Conservation (phyloP, 345 rosid species). For the Gynandropsis gynandra region DNA sequence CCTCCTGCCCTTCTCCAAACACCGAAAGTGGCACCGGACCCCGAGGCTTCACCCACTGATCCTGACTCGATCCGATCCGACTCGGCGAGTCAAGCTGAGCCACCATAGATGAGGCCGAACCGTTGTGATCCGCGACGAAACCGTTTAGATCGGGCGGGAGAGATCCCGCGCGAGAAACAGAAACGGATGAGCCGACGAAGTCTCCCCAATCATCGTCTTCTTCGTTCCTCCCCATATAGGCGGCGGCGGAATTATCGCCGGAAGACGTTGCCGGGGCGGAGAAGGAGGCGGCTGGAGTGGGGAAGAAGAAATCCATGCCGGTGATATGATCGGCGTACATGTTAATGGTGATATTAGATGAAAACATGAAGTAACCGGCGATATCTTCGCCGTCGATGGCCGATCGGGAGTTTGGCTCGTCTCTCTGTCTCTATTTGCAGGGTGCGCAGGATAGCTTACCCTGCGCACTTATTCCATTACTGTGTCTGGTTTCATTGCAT, state of each 20-base stretch:
- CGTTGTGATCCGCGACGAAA: neutral
- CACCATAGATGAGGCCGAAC: no score
- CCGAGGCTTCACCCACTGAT: conserved; percentile 34
- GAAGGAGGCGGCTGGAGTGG: neutral
- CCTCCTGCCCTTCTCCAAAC: conserved; percentile 59
- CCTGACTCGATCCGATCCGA: conserved; percentile 24
- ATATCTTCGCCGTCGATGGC: conserved; percentile 35
- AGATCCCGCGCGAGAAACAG: conserved; percentile 22
- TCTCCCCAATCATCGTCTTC: conserved; percentile 64
- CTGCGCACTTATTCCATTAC: no score
- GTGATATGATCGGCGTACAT: conserved; percentile 19
- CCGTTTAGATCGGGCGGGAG: conserved; percentile 12
- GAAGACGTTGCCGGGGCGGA: no score
- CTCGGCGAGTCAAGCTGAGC: conserved; percentile 28
- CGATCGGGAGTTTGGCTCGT: conserved; percentile 21
- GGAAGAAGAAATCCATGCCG: conserved; percentile 33
- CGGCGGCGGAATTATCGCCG: neutral
- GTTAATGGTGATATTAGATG: conserved; percentile 19
- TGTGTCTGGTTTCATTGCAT: no score
- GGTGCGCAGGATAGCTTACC: conserved; percentile 30
- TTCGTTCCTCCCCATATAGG: neutral
- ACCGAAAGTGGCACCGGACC: conserved; percentile 85
- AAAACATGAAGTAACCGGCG: conserved; percentile 44
- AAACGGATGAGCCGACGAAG: conserved; percentile 30
- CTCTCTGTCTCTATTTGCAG: conserved; percentile 1